Percentiles rank a stretch among this genome's conserved stretches.
These are phyloP conservation scores for Yarrowia sp. DNA, from an alignment of 805 yeast species.

Conservation along the genomic window DNA sequence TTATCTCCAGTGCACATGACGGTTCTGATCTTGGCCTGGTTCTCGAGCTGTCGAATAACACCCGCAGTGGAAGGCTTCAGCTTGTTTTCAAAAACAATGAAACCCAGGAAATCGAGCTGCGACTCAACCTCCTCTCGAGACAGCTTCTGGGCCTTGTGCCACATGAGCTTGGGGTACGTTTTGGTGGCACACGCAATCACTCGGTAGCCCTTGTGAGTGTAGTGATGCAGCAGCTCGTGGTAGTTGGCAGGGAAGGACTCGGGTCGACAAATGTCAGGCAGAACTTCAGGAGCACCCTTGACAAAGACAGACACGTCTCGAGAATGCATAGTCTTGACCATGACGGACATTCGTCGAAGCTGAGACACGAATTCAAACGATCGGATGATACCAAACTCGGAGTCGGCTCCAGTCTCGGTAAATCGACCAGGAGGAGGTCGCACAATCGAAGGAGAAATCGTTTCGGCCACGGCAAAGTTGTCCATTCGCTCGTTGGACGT, in stretches of 20 bases:
- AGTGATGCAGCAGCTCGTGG: conserved; percentile 68
- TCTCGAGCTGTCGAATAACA: conserved; percentile 54
- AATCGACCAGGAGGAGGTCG: conserved; percentile 15
- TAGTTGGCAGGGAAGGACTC: conserved; percentile 70
- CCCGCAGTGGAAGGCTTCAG: conserved; percentile 64
- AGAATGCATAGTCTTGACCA: conserved; percentile 44
- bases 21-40: conserved; percentile 70
- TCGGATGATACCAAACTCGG: conserved; percentile 44
- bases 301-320: conserved; percentile 55
- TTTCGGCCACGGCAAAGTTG: conserved; percentile 11
- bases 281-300: conserved; percentile 97
- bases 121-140: conserved; percentile 65
- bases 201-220: conserved; percentile 91
- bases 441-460: conserved; percentile 21
- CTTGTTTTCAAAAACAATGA: conserved; percentile 88
- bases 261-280: conserved; percentile 69
- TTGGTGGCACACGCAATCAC: conserved; percentile 92
- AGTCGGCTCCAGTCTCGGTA: background rate
- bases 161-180: conserved; percentile 42
- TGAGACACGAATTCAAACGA: conserved; percentile 80
- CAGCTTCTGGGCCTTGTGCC: conserved; percentile 47
- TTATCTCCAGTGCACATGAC: conserved; percentile 99
- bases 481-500: conserved; percentile 20
- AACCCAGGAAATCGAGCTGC: conserved; percentile 73
- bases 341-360: conserved; percentile 85